Conservation (phyloP, 2,329 filamentous ascomycete genomes). For the Colletotrichum lupini region DNA sequence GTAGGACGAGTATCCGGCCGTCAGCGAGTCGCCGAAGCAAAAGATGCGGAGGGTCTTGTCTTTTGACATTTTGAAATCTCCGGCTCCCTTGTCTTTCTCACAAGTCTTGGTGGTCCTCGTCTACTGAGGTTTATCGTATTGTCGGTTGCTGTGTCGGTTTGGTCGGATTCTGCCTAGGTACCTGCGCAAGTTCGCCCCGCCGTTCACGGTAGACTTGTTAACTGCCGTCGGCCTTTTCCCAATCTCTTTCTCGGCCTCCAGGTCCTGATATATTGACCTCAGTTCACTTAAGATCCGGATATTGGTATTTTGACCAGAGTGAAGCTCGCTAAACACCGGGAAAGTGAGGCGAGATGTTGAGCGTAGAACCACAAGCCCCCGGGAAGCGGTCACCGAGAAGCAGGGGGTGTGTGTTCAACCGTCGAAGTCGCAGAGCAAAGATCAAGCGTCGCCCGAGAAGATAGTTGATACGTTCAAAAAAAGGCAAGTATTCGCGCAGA, state of each 20-base stretch:
- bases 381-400: background rate
- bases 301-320: background rate
- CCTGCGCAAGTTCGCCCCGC: background rate
- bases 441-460: background rate
- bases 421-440: background rate
- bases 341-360: background rate
- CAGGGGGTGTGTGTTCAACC: background rate
- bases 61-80: slow-evolving; percentile 1
- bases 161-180: background rate
- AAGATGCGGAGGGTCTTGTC: slow-evolving; percentile 61
- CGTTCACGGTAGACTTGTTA: background rate
- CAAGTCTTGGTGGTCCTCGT: background rate
- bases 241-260: background rate
- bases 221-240: background rate
- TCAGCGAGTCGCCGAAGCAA: slow-evolving; percentile 75
- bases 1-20: slow-evolving; percentile 61
- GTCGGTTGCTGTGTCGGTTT: background rate
- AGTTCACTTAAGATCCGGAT: background rate
- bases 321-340: background rate
- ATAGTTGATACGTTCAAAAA: background rate
- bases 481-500: background rate
- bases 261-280: background rate
- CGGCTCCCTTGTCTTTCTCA: background rate
- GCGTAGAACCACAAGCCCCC: background rate
- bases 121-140: background rate